Evolutionary conservation across 139 green algal species (phyloP), one percentile per base, ranked within the genome.

Genomic region (Closterium sp.): DNA sequence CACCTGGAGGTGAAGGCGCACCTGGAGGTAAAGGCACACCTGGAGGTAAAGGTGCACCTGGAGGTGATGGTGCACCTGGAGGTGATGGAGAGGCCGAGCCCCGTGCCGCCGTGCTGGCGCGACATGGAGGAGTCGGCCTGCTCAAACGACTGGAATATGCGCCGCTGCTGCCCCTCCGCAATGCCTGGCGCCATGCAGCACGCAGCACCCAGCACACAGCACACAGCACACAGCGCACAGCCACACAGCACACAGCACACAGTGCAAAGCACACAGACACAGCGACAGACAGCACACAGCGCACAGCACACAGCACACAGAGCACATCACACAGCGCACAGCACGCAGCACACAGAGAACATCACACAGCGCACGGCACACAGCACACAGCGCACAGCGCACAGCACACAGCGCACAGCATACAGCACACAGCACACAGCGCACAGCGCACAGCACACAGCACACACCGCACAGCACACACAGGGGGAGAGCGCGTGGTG

Each of bases 11-110:
- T 85, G 76, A 85, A n/a, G 81, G 81, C 28, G 10, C n/a, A 85
- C 81, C 81, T 23, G 81, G 81, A 31, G 28, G 81, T 85, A 19
- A 85, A 28, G 28, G n/a, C 81, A 31, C n/a, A 85, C 91, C 32
- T 91, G 91, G 81, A 31, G 28, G 81, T 85, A 19, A 85, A 31
- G 81, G 81, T 16, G 81, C n/a, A 85, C 91, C 32, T 91, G 91
- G 81, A 31, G 28, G 83, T 86, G 83, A 86, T 86, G 83, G 83
- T 32, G 83, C 31, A 86, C 83, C 83, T 25, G 28, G 83, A 32
- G 30, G 90, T 91, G 84, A 97, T 96, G 69, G 93, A 93, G 84
- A 97, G 94, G n/a, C 95, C 95, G 64, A 97, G 94, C 34, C 95
- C 95, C 30, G 93, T 96, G 35, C 95, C 96, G 25, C 93, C 95